These are phyloP conservation scores for Boletellus emodensis DNA, from an alignment of 768 basidiomycete genomes.

Conservation along the genomic window DNA sequence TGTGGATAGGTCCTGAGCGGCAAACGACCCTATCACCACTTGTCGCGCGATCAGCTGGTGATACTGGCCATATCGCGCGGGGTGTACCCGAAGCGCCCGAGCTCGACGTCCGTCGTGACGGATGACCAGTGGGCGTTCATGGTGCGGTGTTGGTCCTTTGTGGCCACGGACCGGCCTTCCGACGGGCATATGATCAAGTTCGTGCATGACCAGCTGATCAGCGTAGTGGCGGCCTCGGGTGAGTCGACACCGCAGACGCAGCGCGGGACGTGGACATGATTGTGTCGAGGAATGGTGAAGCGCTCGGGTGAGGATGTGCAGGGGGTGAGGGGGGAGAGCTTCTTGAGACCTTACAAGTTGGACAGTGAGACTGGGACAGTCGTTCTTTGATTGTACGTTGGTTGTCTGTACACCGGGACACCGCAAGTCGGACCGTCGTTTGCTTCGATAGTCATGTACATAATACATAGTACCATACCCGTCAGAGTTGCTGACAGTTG, in stretches of 20 bases:
- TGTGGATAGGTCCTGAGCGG: conserved; percentile 19
- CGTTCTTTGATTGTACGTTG: too few species aligned
- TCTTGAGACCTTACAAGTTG: not conserved
- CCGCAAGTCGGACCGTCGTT: too few species aligned
- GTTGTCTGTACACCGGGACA: too few species aligned
- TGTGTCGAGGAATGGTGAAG: not conserved
- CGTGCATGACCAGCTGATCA: conserved; percentile 13
- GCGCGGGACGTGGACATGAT: not conserved
- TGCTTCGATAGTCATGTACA: too few species aligned
- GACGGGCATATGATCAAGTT: conserved; percentile 26
- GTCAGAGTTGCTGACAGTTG: too few species aligned
- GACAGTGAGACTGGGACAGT: not conserved
- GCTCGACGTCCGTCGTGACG: not conserved
- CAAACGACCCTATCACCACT: conserved; percentile 21
- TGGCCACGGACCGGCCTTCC: conserved; percentile 30
- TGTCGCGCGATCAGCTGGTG: conserved; percentile 16
- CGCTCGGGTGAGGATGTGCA: not conserved
- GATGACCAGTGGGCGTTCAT: conserved; percentile 26
- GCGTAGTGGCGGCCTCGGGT: not conserved
- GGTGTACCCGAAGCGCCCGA: conserved; percentile 13
- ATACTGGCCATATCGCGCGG: conserved; percentile 15
- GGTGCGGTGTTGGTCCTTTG: conserved; percentile 26
- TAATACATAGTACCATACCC: too few species aligned
- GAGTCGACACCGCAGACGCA: not conserved
- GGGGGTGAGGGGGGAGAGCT: not conserved